Percentiles rank a stretch among this genome's conserved stretches.
phyloP scores from a whole-genome alignment of 1,139 yeast species.

The Debaryomyces sp. region DNA sequence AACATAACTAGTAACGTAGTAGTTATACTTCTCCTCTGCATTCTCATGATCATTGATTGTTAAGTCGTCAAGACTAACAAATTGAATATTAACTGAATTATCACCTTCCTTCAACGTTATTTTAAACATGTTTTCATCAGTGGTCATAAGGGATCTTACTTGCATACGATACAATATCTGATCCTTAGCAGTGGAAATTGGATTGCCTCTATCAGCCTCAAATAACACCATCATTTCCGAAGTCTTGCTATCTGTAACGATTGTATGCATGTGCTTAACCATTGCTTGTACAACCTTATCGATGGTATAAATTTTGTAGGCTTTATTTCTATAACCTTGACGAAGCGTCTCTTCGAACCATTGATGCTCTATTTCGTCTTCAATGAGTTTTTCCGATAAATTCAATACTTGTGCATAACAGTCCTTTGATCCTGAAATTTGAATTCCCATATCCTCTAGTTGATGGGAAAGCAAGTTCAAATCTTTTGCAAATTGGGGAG shows the following conservation, averaged over 20 bases:
- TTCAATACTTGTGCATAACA: constrained; percentile 78
- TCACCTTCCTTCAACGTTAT: constrained; percentile 64
- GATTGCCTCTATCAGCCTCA: constrained; percentile 73
- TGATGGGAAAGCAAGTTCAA: constrained; percentile 81
- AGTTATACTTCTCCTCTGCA: constrained; percentile 84
- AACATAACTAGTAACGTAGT: constrained; percentile 87
- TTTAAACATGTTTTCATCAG: constrained; percentile 92
- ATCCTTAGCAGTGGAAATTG: constrained; percentile 74
- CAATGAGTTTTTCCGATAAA: constrained; percentile 76
- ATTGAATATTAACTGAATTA: constrained; percentile 70
- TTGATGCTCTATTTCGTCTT: constrained; percentile 91
- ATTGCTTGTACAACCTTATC: constrained; percentile 91
- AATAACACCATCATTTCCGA: constrained; percentile 79
- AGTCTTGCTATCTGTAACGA: constrained; percentile 79
- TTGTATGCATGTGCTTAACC: constrained; percentile 82
- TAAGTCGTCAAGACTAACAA: constrained; percentile 83
- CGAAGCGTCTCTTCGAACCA: constrained; percentile 95
- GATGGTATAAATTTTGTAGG: constrained; percentile 87
- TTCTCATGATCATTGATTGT: constrained; percentile 78
- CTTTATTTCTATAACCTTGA: constrained; percentile 92
- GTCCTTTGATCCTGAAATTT: constrained; percentile 65
- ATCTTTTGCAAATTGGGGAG: constrained; percentile 86
- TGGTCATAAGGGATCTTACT: constrained; percentile 76
- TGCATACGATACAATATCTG: constrained; percentile 91
- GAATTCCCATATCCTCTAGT: constrained; percentile 77